Conservation (phyloP, 2,329 filamentous ascomycete species). For the Colletotrichum falcatum region DNA sequence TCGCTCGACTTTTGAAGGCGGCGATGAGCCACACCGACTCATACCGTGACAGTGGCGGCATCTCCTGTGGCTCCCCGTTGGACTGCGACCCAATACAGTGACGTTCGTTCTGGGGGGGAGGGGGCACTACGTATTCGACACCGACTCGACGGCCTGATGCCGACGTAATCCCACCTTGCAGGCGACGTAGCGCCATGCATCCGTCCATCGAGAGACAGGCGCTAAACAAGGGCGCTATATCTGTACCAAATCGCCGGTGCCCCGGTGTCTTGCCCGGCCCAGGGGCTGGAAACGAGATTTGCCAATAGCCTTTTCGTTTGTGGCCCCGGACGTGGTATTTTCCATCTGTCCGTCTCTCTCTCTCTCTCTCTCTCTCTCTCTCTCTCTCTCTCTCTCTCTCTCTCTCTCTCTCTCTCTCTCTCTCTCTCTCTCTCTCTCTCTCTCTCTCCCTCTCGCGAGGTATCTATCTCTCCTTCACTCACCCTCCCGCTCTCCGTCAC, state of each 20-base stretch:
- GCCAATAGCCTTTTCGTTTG: not conserved
- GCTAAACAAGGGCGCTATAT: not conserved
- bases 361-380: not conserved
- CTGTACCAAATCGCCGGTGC: constrained; percentile 6
- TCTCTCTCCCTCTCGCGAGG: too few relatives aligned
- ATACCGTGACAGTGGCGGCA: constrained; percentile 7
- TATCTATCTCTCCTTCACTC: not conserved
- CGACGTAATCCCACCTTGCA: not conserved
- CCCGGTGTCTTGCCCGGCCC: not conserved
- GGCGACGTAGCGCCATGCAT: not conserved
- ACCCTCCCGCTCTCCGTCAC: not conserved
- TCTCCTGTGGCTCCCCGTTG: not conserved
- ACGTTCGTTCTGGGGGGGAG: not conserved
- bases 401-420: not conserved
- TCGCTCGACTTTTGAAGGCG: not conserved
- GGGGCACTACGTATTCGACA: not conserved
- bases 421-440: not conserved
- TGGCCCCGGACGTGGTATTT: not conserved
- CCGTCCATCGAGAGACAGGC: not conserved
- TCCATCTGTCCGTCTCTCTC: not conserved
- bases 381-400: not conserved
- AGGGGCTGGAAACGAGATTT: constrained; percentile 6
- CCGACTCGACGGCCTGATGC: not conserved
- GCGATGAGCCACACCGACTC: not conserved
- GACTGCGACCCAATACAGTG: not conserved